A percentile compares a stretch with the other conserved stretches of the same genome.
Conservation (phyloP, 805 yeast genomes). For the Tetrapisispora phaffii region DNA sequence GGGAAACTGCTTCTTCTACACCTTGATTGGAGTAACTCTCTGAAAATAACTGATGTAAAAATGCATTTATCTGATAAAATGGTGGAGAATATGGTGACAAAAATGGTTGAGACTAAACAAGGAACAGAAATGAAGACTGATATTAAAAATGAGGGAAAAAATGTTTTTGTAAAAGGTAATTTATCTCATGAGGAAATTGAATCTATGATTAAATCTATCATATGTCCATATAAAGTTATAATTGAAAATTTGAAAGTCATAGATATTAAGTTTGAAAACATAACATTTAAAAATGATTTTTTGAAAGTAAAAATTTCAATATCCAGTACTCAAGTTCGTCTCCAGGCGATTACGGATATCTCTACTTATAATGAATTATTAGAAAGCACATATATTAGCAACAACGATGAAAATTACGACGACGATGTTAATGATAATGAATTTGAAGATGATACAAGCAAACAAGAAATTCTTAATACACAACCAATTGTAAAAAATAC, state of each 20-base stretch:
- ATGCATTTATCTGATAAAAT: conserved; percentile 2
- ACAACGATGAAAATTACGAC: neutral
- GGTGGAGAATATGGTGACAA: conserved; percentile 3
- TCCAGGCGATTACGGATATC: conserved; percentile 16
- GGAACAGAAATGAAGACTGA: neutral
- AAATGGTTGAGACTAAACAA: neutral
- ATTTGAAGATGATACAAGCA: neutral
- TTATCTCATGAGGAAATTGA: neutral
- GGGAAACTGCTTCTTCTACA: neutral
- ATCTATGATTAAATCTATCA: neutral
- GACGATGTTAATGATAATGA: neutral
- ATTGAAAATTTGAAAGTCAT: conserved; percentile 14
- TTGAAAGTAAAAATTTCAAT: conserved; percentile 10
- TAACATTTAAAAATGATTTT: conserved; percentile 12
- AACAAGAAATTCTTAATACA: neutral
- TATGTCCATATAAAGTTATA: conserved; percentile 1
- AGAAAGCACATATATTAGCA: neutral
- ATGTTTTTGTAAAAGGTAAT: neutral
- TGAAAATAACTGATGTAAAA: conserved; percentile 15
- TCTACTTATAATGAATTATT: conserved; percentile 15
- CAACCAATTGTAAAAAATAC: neutral
- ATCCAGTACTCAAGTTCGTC: conserved; percentile 21
- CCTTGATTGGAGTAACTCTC: conserved; percentile 14
- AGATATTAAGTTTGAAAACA: conserved; percentile 26
- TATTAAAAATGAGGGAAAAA: neutral